Conservation (phyloP, 2,329 filamentous ascomycete genomes). For the Ascochyta lentis region DNA sequence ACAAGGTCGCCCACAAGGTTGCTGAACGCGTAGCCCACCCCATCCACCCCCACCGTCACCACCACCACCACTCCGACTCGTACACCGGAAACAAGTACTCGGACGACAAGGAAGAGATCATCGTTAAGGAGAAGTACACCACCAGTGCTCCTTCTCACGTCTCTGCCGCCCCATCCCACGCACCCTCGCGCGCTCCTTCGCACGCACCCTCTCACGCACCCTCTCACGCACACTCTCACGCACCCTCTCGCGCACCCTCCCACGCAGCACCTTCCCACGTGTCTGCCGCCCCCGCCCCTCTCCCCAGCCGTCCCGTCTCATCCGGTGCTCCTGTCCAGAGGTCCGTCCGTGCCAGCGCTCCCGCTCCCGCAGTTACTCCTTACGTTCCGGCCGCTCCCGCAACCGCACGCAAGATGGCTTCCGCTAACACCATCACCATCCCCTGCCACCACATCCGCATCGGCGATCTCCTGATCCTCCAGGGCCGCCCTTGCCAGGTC, state of each 20-base stretch:
- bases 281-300: conserved; percentile 35
- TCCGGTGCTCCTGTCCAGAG: conserved; percentile 46
- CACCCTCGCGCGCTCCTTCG: conserved; percentile 1
- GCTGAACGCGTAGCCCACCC: conserved; percentile 71
- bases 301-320: conserved; percentile 44
- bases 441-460: conserved; percentile 99
- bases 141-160: conserved; percentile 32
- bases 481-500: conserved; percentile 99
- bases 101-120: conserved; percentile 53
- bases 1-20: conserved; percentile 56
- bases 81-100: conserved; percentile 43
- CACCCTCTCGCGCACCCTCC: conserved; percentile 3
- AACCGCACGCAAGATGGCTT: conserved; percentile 52
- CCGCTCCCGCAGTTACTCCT: conserved; percentile 73
- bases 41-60: conserved; percentile 64
- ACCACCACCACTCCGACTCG: conserved; percentile 51
- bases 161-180: conserved; percentile 25
- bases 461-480: conserved; percentile 97
- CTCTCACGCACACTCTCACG: conserved; percentile 1
- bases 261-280: conserved; percentile 10
- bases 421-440: conserved; percentile 93
- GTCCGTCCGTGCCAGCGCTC: conserved; percentile 37
- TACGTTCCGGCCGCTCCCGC: conserved; percentile 28
- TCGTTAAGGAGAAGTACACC: conserved; percentile 56
- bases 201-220: too few species aligned